Base-by-base conservation (phyloP, 306 rosid species). In the Vigna unguiculata region DNA sequence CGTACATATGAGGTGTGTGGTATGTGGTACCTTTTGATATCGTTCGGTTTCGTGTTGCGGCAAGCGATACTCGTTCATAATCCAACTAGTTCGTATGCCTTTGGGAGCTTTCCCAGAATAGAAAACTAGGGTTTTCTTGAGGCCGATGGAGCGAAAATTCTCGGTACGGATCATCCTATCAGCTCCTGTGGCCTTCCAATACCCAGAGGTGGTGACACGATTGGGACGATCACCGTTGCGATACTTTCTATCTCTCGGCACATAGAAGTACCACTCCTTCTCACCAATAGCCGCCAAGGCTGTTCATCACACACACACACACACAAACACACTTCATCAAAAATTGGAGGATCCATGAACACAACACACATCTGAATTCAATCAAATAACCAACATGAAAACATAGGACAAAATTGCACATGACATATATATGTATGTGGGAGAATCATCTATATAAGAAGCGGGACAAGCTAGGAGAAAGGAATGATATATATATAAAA, bases 61-160 rank as follows among this genome's bases (percentile, higher is more conserved):
- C 79, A 96, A 77, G 48, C 99, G 96, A 80, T 96, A 96, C 87
- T 96, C 99, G 76, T 96, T 96, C 99, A 96, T 96, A 72, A 96
- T 96, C 99, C 99, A 96, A 30, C 98, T 96, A 15, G 93, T 96
- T 57, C 99, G 88, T 54, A 92, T 87, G 11, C 99, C 99, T 81
- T 96, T 92, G 0, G 99, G 99, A 49, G 99, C 99, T 74, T 96
- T 96, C 0, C 99, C 99, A 14, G 98, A 91, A 73, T 96, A 96
- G 79, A 96, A 96, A 84, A 96, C 99, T 91, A 96, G 99, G 99
- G 99, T 96, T 96, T 96, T 96, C 93, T 96, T 96, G 4, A 96
- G 77, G 1, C 99, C 99, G 40, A 96, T 96, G 0, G 99, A 96
- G 10, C 98, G 77, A 11, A 86, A 87, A 14, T 81, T 87, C 82